A percentile compares a stretch with the other conserved stretches of the same genome.
Conservation (phyloP, 495 filamentous ascomycete genomes). For the Aspergillus baeticus region DNA sequence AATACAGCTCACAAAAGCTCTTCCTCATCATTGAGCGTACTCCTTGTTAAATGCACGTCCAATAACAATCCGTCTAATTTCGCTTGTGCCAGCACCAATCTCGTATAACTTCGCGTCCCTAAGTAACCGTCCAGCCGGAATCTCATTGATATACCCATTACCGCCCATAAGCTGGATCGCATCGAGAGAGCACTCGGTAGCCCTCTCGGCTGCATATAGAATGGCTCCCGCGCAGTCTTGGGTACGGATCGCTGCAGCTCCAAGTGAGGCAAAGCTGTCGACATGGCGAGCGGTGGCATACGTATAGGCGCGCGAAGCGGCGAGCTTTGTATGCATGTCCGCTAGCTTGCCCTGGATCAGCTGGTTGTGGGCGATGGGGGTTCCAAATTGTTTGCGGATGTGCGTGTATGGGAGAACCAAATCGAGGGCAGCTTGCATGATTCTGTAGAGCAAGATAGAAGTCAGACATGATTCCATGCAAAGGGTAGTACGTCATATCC, state of each 20-base stretch:
- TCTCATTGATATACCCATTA: constrained; percentile 95
- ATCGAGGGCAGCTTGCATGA: constrained; percentile 93
- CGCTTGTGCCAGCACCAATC: constrained; percentile 94
- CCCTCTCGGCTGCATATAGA: constrained; percentile 89
- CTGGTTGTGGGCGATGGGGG: constrained; percentile 89
- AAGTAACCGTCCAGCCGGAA: constrained; percentile 81
- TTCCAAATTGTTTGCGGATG: constrained; percentile 82
- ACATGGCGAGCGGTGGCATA: constrained; percentile 72
- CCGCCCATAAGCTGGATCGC: constrained; percentile 94
- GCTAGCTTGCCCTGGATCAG: constrained; percentile 90
- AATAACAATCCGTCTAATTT: constrained; percentile 92
- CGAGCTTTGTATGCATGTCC: constrained; percentile 95
- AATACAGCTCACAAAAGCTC: neutral
- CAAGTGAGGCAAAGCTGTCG: constrained; percentile 59
- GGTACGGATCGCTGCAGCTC: constrained; percentile 59
- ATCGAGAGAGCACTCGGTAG: constrained; percentile 85
- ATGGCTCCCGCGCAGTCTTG: constrained; percentile 96
- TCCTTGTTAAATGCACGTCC: constrained; percentile 93
- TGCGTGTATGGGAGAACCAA: constrained; percentile 88
- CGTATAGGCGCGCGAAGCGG: constrained; percentile 77
- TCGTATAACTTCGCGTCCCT: constrained; percentile 92
- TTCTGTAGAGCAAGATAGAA: constrained; percentile 33
- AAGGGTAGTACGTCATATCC: neutral
- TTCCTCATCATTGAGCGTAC: constrained; percentile 47
- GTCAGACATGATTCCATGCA: neutral